Evolutionary conservation across 352 stramenopile genomes (phyloP), one percentile per base, ranked within the genome.

Genomic region (Phytophthora ohioensis): DNA sequence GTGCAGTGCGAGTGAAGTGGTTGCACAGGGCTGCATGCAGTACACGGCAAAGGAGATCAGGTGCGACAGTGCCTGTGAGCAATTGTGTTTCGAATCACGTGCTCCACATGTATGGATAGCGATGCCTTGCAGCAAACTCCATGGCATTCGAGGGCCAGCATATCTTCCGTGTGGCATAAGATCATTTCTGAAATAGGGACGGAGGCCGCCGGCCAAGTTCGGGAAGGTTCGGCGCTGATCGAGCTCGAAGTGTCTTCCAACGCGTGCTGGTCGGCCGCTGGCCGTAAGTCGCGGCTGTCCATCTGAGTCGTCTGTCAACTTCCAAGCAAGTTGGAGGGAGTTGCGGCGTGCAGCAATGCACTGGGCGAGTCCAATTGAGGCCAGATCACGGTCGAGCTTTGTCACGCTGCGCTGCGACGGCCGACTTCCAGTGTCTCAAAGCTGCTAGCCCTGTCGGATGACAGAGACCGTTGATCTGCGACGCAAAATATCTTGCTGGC

Each of bases 381-480:
- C 47, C 15, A 56, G 39, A 45, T 57, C 39, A 67, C 27, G 51
- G 12, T 0, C 32, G 39, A 62, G 39, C 34, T 71, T 42, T 48
- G 65, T 57, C 59, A 39, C 64, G 56, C 17, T 8, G 32, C 39
- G 8, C 10, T 12, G n/a, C 38, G 8, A 32, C 35, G 43, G 60
- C 65, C 65, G 57, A 68, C 57, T 56, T 55, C 57, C 27, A 51
- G 39, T 67, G 58, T 64, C 66, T 64, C 57, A 69, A 60, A 27
- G 21, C 21, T 27, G 21, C 21, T 27, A 27, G 21, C 21, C 11
- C 43, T 65, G 57, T 65, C 57, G 45, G 57, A 65, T 49, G 45
- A 34, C 5, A 36, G 11, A 8, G 57, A 43, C n/a, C 38, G 17
- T 21, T 54, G 35, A 35, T 39, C 52, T 69, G 30, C 13, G 62